phyloP scores from a whole-genome alignment of 73 alveolate genomes.

The Symbiodinium pilosum region DNA sequence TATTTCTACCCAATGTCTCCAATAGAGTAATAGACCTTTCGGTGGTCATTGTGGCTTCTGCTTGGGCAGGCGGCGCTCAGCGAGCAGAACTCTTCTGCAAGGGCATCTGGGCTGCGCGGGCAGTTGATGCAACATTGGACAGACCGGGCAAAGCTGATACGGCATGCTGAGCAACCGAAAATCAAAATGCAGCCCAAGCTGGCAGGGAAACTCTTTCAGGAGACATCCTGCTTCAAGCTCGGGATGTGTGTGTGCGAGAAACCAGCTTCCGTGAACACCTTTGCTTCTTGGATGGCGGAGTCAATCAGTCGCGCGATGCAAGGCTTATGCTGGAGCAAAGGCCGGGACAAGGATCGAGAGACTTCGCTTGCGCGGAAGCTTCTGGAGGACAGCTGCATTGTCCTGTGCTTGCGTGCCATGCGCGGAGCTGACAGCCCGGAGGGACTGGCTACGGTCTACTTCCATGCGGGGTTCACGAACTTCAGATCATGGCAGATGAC shows the following conservation, averaged over 20 bases:
- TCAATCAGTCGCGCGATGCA: background rate
- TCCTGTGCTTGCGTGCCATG: background rate
- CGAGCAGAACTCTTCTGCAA: too few species aligned
- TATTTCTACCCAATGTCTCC: too few species aligned
- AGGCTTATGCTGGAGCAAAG: background rate
- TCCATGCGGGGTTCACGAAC: background rate
- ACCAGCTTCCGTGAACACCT: background rate
- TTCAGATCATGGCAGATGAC: conserved; percentile 17
- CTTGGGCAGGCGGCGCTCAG: too few species aligned
- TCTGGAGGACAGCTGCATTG: background rate
- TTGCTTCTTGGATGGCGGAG: background rate
- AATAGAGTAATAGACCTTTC: too few species aligned
- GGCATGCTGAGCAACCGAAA: too few species aligned
- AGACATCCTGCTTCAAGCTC: background rate
- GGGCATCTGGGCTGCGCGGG: too few species aligned
- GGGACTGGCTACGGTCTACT: background rate
- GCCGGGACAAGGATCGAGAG: background rate
- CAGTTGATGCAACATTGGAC: too few species aligned
- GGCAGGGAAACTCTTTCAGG: too few species aligned
- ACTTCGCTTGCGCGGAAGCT: background rate
- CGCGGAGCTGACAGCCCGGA: background rate
- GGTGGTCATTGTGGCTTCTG: too few species aligned
- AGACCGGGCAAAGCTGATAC: too few species aligned
- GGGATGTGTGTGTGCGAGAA: background rate
- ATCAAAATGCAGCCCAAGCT: too few species aligned